Evolutionary conservation across 225 moss, liverwort and hornwort genomes (phyloP).

Genomic region (Sphagnum contortum): DNA sequence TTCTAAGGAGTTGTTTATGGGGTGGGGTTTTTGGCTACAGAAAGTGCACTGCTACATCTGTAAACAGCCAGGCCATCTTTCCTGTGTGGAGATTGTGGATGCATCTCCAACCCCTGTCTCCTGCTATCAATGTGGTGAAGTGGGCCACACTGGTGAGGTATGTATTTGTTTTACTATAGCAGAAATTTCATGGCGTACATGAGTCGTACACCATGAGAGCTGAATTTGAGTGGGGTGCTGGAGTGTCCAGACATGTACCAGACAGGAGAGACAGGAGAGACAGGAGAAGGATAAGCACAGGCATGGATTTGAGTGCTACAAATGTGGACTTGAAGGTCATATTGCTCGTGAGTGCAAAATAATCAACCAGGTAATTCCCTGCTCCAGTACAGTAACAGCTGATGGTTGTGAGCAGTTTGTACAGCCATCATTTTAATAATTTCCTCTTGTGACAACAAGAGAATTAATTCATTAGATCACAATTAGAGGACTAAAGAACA

Average conservation of each 20-base stretch:
- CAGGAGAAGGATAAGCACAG: slow-evolving; percentile 2
- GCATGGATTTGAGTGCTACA: slow-evolving; percentile 46
- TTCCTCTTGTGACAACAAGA: too few relatives aligned
- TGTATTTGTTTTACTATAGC: slow-evolving; percentile 2
- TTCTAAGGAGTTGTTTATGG: not conserved
- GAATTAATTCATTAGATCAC: too few relatives aligned
- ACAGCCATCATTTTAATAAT: not conserved
- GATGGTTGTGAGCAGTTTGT: not conserved
- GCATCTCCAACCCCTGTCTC: slow-evolving; percentile 61
- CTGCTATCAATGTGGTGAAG: slow-evolving; percentile 81
- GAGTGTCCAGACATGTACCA: slow-evolving; percentile 42
- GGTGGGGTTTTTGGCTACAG: slow-evolving; percentile 17
- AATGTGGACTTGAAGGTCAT: slow-evolving; percentile 86
- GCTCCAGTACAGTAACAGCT: not conserved
- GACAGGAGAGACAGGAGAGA: slow-evolving; percentile 9
- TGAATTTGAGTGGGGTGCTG: slow-evolving; percentile 2
- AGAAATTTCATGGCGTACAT: too few relatives aligned
- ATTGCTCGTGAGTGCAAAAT: slow-evolving; percentile 71
- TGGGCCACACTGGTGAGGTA: slow-evolving; percentile 75
- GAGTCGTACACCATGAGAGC: too few relatives aligned
- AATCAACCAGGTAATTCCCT: slow-evolving; percentile 10
- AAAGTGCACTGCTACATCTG: slow-evolving; percentile 91
- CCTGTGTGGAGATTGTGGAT: slow-evolving; percentile 63
- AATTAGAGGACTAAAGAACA: too few relatives aligned
- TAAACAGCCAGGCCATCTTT: slow-evolving; percentile 69